Conservation (phyloP, 768 basidiomycete species). For the Tricholoma saponaceum region DNA sequence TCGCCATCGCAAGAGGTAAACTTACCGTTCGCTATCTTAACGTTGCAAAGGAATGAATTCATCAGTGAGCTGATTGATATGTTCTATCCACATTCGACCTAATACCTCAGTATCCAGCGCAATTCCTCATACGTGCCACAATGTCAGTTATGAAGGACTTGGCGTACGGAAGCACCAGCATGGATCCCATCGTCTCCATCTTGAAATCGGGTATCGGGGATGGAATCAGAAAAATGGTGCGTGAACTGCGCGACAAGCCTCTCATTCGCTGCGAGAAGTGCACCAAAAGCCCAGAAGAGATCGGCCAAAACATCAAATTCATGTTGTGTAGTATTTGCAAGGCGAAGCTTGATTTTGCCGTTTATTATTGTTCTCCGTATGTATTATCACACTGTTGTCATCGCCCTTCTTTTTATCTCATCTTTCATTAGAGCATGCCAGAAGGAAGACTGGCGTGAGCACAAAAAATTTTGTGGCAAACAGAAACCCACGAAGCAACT, state of each 20-base stretch:
- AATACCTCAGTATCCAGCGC: neutral
- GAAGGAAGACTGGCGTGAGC: slow-evolving; percentile 15
- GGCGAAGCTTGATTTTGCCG: slow-evolving; percentile 10
- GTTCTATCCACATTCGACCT: neutral
- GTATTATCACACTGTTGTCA: neutral
- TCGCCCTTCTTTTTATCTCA: neutral
- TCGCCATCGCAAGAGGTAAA: neutral
- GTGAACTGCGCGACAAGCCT: slow-evolving; percentile 9
- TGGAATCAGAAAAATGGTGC: neutral
- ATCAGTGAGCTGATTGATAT: slow-evolving; percentile 7
- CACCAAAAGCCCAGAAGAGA: slow-evolving; percentile 13
- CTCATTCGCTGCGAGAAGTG: slow-evolving; percentile 17
- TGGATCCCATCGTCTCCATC: neutral
- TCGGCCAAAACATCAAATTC: slow-evolving; percentile 11
- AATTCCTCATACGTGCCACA: slow-evolving; percentile 2
- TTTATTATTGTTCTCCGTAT: slow-evolving; percentile 18
- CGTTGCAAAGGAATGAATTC: slow-evolving; percentile 14
- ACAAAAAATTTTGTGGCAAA: slow-evolving; percentile 17
- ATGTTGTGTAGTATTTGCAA: slow-evolving; percentile 20
- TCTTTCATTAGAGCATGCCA: slow-evolving; percentile 11
- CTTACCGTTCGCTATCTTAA: slow-evolving; percentile 6
- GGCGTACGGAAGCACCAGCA: neutral
- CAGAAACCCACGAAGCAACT: slow-evolving; percentile 14
- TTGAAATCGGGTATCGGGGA: neutral
- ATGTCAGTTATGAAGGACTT: slow-evolving; percentile 4